phyloP scores from a whole-genome alignment of 2,329 filamentous ascomycete genomes.

The Incumbomyces delicatus region DNA sequence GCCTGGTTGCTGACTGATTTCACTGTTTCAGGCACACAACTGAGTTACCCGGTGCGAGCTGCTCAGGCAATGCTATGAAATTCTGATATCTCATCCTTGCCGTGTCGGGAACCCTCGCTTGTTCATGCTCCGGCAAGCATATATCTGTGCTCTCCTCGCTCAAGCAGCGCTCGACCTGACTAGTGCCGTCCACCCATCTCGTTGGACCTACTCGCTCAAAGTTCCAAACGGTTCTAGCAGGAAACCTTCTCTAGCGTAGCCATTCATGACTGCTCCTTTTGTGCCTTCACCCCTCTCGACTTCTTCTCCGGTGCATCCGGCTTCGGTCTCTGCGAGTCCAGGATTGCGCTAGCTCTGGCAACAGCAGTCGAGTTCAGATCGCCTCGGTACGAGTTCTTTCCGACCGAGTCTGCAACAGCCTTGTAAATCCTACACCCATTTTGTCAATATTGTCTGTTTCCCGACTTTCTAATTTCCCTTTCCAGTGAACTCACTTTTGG shows the following conservation, averaged over 20 bases:
- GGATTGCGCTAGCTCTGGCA: constrained; percentile 77
- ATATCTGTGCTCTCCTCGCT: too few relatives aligned
- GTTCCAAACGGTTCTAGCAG: too few relatives aligned
- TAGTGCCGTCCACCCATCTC: too few relatives aligned
- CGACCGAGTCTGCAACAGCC: constrained; percentile 69
- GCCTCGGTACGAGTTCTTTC: constrained; percentile 75
- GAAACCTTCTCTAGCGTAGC: neutral
- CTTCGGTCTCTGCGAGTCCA: constrained; percentile 64
- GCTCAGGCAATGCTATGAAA: too few relatives aligned
- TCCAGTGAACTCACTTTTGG: constrained; percentile 57
- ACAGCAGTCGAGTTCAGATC: constrained; percentile 72
- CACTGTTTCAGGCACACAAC: too few relatives aligned
- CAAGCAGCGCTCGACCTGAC: too few relatives aligned
- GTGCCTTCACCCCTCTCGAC: constrained; percentile 67
- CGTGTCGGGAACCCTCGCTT: too few relatives aligned
- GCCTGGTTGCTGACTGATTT: too few relatives aligned
- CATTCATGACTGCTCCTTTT: constrained; percentile 50
- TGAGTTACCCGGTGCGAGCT: too few relatives aligned
- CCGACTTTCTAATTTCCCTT: neutral
- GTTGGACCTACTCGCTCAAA: too few relatives aligned
- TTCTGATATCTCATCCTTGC: too few relatives aligned
- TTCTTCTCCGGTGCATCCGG: constrained; percentile 67
- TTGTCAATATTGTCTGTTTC: neutral
- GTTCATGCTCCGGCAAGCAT: too few relatives aligned
- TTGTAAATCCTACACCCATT: constrained; percentile 70